Evolutionary conservation across 805 yeast genomes (phyloP).

Genomic region (Sporopachydermia lactativora): DNA sequence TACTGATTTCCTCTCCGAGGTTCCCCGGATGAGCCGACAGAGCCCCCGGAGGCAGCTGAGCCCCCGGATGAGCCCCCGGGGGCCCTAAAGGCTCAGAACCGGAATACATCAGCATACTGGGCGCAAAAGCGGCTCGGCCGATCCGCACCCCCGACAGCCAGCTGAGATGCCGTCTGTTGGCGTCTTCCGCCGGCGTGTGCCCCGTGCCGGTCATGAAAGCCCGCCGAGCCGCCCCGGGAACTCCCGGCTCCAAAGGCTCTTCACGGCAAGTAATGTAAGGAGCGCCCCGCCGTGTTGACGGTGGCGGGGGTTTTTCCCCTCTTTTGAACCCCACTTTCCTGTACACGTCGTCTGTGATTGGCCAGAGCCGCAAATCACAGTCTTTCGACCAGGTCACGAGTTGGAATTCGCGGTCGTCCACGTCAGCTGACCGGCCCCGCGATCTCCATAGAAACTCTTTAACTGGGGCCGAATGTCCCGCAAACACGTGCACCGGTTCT

Average conservation of each 20-base stretch:
- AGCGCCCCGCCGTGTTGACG: slow-evolving; percentile 27
- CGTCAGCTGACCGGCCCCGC: slow-evolving; percentile 30
- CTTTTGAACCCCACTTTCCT: slow-evolving; percentile 30
- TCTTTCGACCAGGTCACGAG: slow-evolving; percentile 92
- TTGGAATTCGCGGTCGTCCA: slow-evolving; percentile 74
- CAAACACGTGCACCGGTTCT: slow-evolving; percentile 44
- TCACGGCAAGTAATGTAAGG: slow-evolving; percentile 33
- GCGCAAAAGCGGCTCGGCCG: slow-evolving; percentile 33
- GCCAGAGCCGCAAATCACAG: slow-evolving; percentile 75
- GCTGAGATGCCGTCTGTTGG: slow-evolving; percentile 51
- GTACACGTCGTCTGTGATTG: slow-evolving; percentile 35
- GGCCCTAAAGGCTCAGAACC: slow-evolving; percentile 16
- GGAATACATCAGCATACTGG: slow-evolving; percentile 6
- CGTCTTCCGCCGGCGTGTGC: slow-evolving; percentile 14
- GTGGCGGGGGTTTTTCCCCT: slow-evolving; percentile 22
- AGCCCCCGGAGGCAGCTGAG: slow-evolving; percentile 18
- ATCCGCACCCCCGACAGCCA: slow-evolving; percentile 92
- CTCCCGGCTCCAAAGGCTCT: slow-evolving; percentile 27
- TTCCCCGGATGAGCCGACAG: slow-evolving; percentile 35
- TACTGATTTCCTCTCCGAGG: slow-evolving; percentile 83
- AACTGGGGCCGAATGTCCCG: slow-evolving; percentile 75
- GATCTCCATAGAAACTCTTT: slow-evolving; percentile 83
- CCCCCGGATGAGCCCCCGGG: slow-evolving; percentile 24
- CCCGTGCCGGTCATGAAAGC: not conserved
- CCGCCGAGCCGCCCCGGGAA: not conserved